A percentile compares a stretch with the other conserved stretches of the same genome.
Conservation (phyloP, 2,329 filamentous ascomycete species). For the Bipolaris gigantea region DNA sequence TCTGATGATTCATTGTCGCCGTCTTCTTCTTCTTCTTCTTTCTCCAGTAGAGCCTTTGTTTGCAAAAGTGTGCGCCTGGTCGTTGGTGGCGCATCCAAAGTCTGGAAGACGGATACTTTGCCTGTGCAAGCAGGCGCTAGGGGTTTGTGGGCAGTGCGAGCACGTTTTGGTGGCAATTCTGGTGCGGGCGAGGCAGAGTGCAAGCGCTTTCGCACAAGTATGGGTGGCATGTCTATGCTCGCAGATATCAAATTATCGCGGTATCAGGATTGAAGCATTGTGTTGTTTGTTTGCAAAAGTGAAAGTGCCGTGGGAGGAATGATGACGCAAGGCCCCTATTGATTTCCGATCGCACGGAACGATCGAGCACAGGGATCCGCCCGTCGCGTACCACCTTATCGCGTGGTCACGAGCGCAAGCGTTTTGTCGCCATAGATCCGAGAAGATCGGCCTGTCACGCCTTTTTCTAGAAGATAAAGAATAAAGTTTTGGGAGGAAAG, state of each 20-base stretch:
- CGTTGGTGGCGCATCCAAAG: constrained; percentile 47
- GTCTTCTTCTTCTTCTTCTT: constrained; percentile 46
- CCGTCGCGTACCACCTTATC: constrained; percentile 18
- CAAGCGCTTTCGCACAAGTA: constrained; percentile 67
- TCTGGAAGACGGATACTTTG: constrained; percentile 50
- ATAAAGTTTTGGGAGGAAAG: neutral
- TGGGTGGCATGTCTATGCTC: constrained; percentile 62
- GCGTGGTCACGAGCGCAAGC: constrained; percentile 24
- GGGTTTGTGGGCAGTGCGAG: constrained; percentile 20
- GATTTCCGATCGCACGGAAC: constrained; percentile 23
- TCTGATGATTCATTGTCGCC: constrained; percentile 48
- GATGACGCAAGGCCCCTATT: constrained; percentile 29
- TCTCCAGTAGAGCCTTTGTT: constrained; percentile 45
- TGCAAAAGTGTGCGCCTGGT: constrained; percentile 35
- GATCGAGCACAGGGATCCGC: constrained; percentile 19
- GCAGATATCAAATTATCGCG: neutral
- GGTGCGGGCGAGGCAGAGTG: constrained; percentile 53
- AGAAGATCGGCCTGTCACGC: neutral
- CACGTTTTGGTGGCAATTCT: constrained; percentile 34
- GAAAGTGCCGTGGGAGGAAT: constrained; percentile 14
- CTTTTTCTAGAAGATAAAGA: neutral
- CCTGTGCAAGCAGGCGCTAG: constrained; percentile 24
- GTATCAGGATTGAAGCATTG: neutral
- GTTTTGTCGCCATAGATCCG: neutral
- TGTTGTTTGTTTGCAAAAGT: neutral